Evolutionary conservation across 2,329 filamentous ascomycete genomes (phyloP), one percentile per base, ranked within the genome.

Genomic region (Hypomyces perniciosus): DNA sequence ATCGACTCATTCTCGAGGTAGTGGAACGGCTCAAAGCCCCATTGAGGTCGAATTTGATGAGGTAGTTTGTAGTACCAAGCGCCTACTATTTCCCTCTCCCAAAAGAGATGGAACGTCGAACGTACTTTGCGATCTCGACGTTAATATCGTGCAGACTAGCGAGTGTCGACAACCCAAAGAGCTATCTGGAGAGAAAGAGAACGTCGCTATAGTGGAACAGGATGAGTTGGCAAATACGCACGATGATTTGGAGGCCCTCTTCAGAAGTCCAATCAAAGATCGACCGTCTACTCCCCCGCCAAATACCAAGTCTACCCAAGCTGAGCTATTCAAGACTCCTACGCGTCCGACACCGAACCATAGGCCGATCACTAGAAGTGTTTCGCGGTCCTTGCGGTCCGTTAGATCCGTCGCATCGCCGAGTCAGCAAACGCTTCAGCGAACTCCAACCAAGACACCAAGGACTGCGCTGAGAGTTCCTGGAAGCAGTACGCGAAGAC

Each of bases 61-160:
- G n/a, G 66, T 70, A 9, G 65, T 76, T 13, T 80, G 79, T 33
- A 69, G 65, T 46, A 90, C 86, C 1, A 78, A 86, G 54, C 77
- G 89, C 52, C 68, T 91, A 2, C 74, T 93, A 1, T 93, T 93
- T 61, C 86, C 88, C 1, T 90, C 86, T 0, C 88, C 88, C 2
- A 77, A 83, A 40, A 86, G 85, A 57, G 79, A 82, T 30, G 80
- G 78, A 34, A 74, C 80, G 42, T 70, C 77, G 1, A 88, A 83
- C 62, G 77, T 80, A 26, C 72, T 88, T 2, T 77, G 78, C 44
- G 80, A 84, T 59, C 65, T 81, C 38, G 68, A 74, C 10, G 69
- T 77, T 12, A 84, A 84, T 57, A 63, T 75, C 46, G 70, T 78
- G 39, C 72, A 76, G 53, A 70, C 72, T 4, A 62, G 69, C 3